These are phyloP conservation scores for peach (Prunus persica) DNA, from an alignment of 306 rosid genomes.

Conservation along the genomic window DNA sequence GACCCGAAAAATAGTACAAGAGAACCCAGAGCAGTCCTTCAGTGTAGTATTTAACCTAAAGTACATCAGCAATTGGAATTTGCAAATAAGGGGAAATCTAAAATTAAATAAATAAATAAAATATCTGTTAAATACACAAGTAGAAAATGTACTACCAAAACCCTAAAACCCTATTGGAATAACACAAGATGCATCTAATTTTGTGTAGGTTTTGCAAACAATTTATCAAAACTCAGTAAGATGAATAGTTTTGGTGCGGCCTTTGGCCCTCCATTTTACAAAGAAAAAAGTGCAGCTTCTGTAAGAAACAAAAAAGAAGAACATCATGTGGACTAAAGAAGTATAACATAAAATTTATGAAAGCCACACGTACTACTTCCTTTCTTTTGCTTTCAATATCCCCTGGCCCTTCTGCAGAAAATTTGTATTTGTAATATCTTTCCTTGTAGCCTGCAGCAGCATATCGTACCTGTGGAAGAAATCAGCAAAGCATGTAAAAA, in stretches of 20 bases:
- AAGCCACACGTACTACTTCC: constrained; percentile 36
- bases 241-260: too few species aligned
- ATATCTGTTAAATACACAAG: background rate
- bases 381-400: constrained; percentile 38
- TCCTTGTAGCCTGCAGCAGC: constrained; percentile 36
- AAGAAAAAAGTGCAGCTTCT: background rate
- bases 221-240: too few species aligned
- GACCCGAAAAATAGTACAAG: constrained; percentile 48
- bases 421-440: constrained; percentile 52
- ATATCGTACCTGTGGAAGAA: constrained; percentile 33
- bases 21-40: constrained; percentile 59
- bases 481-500: background rate
- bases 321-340: too few species aligned
- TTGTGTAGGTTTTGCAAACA: background rate
- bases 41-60: constrained; percentile 50
- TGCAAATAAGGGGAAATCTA: background rate
- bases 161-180: background rate
- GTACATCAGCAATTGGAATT: background rate
- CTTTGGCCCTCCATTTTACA: too few species aligned
- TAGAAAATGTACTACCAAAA: background rate
- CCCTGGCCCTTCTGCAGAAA: constrained; percentile 32
- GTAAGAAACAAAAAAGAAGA: background rate
- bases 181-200: background rate
- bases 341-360: background rate
- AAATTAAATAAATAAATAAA: background rate